Percentiles rank a stretch among this genome's conserved stretches.
Conservation (phyloP, 164 flowering plant species). For the Aristolochia californica region DNA sequence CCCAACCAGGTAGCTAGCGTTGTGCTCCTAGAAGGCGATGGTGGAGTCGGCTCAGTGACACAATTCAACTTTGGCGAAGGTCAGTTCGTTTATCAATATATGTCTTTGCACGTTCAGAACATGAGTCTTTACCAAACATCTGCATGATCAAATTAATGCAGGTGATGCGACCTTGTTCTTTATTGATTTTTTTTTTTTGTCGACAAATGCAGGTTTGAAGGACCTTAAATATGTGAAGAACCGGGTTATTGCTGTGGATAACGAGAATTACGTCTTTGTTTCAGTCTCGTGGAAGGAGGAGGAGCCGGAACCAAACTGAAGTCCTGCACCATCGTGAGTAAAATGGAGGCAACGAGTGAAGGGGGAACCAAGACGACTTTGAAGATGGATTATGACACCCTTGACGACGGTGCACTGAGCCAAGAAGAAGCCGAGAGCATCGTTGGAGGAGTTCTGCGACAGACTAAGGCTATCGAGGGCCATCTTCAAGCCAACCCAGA, state of each 20-base stretch:
- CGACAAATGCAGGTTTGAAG: background rate
- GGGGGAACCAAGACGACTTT: background rate
- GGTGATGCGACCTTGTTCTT: too few species aligned
- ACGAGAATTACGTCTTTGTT: background rate
- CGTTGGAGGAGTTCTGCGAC: background rate
- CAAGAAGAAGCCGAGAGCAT: background rate
- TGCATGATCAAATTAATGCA: too few species aligned
- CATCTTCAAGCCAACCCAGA: conserved; percentile 6
- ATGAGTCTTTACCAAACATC: background rate
- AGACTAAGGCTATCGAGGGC: conserved; percentile 4
- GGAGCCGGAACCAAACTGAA: background rate
- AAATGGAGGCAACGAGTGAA: background rate
- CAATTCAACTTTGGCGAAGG: conserved; percentile 1
- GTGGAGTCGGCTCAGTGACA: conserved; percentile 4
- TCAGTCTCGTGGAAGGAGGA: conserved; percentile 3
- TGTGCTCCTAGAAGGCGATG: conserved; percentile 1
- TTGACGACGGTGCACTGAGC: background rate
- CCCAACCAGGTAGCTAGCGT: background rate
- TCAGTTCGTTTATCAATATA: background rate
- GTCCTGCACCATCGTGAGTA: background rate
- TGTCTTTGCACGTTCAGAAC: background rate
- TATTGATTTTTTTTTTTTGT: background rate
- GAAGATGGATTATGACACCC: conserved; percentile 2
- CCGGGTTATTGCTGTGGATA: background rate
- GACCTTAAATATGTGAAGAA: conserved; percentile 1